Evolutionary conservation across 2,329 filamentous ascomycete genomes (phyloP).

Genomic region (Fusarium abutilonis): DNA sequence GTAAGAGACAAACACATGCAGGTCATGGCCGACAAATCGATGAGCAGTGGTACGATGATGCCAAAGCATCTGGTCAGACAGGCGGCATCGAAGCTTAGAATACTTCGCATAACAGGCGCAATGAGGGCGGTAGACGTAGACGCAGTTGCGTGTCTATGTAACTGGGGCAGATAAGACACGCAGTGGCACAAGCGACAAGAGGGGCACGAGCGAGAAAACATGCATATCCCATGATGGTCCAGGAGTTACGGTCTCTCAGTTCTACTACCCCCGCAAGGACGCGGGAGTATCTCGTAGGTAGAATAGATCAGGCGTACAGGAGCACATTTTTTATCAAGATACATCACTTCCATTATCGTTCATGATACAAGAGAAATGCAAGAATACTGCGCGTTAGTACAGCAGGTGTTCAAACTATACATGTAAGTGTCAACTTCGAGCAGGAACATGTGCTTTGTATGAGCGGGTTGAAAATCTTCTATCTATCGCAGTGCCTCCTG

Average conservation of each 20-base stretch:
- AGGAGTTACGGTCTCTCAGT: conserved; percentile 42
- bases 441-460: no score
- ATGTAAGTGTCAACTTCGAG: no score
- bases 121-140: background rate
- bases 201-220: conserved; percentile 16
- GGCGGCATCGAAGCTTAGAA: conserved; percentile 25
- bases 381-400: no score
- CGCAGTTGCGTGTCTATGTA: no score
- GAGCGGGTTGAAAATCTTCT: no score
- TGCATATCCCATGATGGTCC: conserved; percentile 27
- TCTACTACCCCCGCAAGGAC: conserved; percentile 34
- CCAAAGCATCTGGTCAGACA: conserved; percentile 12
- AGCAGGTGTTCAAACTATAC: no score
- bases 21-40: conserved; percentile 35
- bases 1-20: conserved; percentile 37
- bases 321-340: conserved; percentile 17
- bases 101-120: background rate
- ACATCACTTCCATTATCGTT: background rate
- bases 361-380: no score
- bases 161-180: no score
- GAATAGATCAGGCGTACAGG: conserved; percentile 36
- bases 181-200: background rate
- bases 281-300: conserved; percentile 23
- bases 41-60: conserved; percentile 51
- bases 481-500: no score